These are phyloP conservation scores for Pythium biforme DNA, from an alignment of 352 stramenopile genomes.

Conservation along the genomic window DNA sequence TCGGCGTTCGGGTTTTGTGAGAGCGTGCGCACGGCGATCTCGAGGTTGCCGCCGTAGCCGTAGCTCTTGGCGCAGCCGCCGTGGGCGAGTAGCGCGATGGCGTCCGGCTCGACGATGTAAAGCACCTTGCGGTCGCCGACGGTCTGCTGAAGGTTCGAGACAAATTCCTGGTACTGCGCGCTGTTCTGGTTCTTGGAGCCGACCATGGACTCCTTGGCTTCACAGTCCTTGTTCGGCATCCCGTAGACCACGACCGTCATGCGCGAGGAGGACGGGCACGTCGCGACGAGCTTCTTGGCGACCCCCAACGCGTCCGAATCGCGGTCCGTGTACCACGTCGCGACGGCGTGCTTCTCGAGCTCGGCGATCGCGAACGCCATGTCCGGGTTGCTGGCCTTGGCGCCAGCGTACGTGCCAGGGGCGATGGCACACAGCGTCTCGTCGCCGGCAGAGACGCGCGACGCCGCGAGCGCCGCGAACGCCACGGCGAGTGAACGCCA, in stretches of 20 bases:
- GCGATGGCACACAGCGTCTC: constrained; percentile 53
- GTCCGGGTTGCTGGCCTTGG: constrained; percentile 47
- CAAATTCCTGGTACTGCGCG: constrained; percentile 45
- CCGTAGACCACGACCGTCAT: constrained; percentile 68
- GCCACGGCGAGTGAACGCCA: constrained; percentile 6
- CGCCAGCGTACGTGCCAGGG: constrained; percentile 45
- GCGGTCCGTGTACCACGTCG: constrained; percentile 57
- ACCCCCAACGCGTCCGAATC: constrained; percentile 37
- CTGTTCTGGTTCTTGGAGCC: constrained; percentile 36
- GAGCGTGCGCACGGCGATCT: constrained; percentile 38
- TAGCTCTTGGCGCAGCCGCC: constrained; percentile 38
- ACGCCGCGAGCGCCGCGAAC: constrained; percentile 18
- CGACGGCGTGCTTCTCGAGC: constrained; percentile 55
- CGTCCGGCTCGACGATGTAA: constrained; percentile 68
- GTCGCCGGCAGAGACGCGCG: constrained; percentile 8
- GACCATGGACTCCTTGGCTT: constrained; percentile 38
- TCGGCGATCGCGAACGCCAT: constrained; percentile 51
- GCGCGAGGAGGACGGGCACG: constrained; percentile 39
- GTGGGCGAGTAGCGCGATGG: constrained; percentile 47
- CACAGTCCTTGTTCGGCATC: constrained; percentile 75
- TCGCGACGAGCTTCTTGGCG: constrained; percentile 29
- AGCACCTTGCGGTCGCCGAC: constrained; percentile 61
- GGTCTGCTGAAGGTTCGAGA: constrained; percentile 36
- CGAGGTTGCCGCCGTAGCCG: constrained; percentile 52
- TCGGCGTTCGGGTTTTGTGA: constrained; percentile 54